Percentiles rank a stretch among this genome's conserved stretches.
These are phyloP conservation scores for Hapsidospora chrysogenum DNA, from an alignment of 495 filamentous ascomycete genomes.

Conservation along the genomic window DNA sequence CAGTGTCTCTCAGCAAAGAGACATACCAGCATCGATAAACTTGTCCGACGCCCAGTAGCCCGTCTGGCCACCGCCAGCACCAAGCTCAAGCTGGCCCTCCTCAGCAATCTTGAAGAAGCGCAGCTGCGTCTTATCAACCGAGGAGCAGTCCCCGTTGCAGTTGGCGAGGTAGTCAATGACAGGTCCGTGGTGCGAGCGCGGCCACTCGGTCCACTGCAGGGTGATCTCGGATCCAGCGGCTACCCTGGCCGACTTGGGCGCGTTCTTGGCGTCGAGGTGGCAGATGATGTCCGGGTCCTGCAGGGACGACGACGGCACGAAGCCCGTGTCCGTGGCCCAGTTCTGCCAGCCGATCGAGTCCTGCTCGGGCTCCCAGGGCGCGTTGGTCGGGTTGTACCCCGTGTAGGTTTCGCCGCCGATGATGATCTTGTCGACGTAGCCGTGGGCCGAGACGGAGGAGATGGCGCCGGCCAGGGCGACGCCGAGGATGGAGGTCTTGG, in stretches of 20 bases:
- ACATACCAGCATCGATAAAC: background rate
- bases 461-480: constrained; percentile 31
- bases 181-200: constrained; percentile 41
- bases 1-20: no score
- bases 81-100: constrained; percentile 16
- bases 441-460: constrained; percentile 42
- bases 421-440: constrained; percentile 40
- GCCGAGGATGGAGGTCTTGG: constrained; percentile 14
- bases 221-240: constrained; percentile 19
- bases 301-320: constrained; percentile 2
- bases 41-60: background rate
- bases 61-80: background rate
- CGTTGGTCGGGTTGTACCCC: constrained; percentile 10
- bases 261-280: constrained; percentile 22
- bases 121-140: constrained; percentile 14
- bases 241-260: constrained; percentile 15
- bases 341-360: background rate
- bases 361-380: background rate
- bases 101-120: constrained; percentile 47
- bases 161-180: constrained; percentile 52
- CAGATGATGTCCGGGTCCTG: constrained; percentile 22
- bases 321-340: background rate
- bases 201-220: constrained; percentile 27
- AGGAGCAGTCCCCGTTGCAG: constrained; percentile 36
- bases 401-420: constrained; percentile 36